These are phyloP conservation scores for Kodamaea hsintzibuensis DNA, from an alignment of 805 yeast genomes.

Conservation along the genomic window DNA sequence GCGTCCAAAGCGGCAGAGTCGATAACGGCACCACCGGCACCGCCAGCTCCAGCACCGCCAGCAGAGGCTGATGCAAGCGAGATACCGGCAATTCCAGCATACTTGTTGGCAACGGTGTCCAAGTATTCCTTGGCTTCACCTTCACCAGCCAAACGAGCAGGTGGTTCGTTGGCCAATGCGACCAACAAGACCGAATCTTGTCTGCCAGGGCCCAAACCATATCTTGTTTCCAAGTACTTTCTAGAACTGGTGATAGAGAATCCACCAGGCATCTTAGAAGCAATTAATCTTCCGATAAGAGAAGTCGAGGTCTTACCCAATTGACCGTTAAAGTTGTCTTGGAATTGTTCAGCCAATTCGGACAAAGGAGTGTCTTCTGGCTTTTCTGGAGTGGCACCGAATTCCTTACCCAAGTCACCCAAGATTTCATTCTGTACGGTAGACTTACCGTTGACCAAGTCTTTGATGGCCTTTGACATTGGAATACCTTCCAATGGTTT, in stretches of 20 bases:
- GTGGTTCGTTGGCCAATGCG: slow-evolving; percentile 89
- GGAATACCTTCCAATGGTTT: slow-evolving; percentile 85
- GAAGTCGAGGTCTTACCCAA: slow-evolving; percentile 94
- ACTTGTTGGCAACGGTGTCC: slow-evolving; percentile 78
- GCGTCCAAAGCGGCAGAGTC: slow-evolving; percentile 95
- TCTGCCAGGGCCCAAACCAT: slow-evolving; percentile 92
- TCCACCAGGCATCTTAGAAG: slow-evolving; percentile 99
- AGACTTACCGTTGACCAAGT: slow-evolving; percentile 97
- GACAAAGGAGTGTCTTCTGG: slow-evolving; percentile 97
- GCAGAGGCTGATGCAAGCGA: slow-evolving; percentile 69
- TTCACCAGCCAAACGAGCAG: slow-evolving; percentile 82
- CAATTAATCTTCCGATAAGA: slow-evolving; percentile 83
- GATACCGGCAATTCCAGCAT: slow-evolving; percentile 81
- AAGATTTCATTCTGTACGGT: slow-evolving; percentile 98
- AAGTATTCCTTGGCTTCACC: slow-evolving; percentile 88
- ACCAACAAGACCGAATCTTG: slow-evolving; percentile 86
- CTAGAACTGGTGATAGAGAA: slow-evolving; percentile 90
- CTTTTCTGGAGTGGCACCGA: slow-evolving; percentile 97
- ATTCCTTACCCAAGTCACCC: slow-evolving; percentile 98
- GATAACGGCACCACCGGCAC: slow-evolving; percentile 81
- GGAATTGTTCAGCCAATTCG: slow-evolving; percentile 94
- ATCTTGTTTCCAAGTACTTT: slow-evolving; percentile 86
- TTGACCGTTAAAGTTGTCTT: slow-evolving; percentile 83
- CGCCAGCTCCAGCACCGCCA: slow-evolving; percentile 53
- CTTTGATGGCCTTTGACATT: slow-evolving; percentile 90